Base-by-base conservation (phyloP, 352 stramenopile genomes). In the Lagenidium giganteum region DNA sequence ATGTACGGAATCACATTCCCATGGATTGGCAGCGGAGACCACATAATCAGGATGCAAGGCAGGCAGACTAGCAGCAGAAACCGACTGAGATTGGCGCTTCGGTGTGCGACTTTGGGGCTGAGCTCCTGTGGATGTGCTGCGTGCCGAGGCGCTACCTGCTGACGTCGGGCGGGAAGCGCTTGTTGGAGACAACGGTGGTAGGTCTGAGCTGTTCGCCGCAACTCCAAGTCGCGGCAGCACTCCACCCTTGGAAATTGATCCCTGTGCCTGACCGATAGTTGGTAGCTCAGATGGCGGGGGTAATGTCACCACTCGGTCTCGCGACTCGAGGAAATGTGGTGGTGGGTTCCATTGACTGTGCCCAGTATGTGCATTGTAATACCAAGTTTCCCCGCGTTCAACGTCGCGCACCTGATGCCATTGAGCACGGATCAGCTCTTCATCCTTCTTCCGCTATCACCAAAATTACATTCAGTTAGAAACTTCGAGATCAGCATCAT, bases 361-460 rank as follows among this genome's bases (percentile, higher is more conserved):
- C 3, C 76, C 76, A 5, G 78, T 91, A 2, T 42, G 41, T 3
- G 64, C 52, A 41, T 93, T 93, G 60, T 91, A 93, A 50, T 81
- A 93, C 81, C 81, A 93, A 12, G 82, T 65, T 29, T 90, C 79
- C 5, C 61, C 67, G 7, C 60, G 52, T 14, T 83, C 71, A 8
- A 85, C 55, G 44, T 93, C 81, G 4, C 75, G 77, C 8, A 93
- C 73, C 41, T 89, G 53, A 29, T 83, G 70, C 81, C 81, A 93
- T 32, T 75, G 56, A 23, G 65, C 43, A 13, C 21, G 35, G 18
- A 40, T 41, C 8, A 29, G 34, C 17, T 32, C 29, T 20, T 44
- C 23, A 12, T 45, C 25, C 31, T 46, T 17, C 43, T 33, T 43
- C 51, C 53, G 38, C 8, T 24, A 18, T 24, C 9, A 7, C 31